Base-by-base conservation (phyloP, 805 yeast genomes). In the Wickerhamomyces mucosus region DNA sequence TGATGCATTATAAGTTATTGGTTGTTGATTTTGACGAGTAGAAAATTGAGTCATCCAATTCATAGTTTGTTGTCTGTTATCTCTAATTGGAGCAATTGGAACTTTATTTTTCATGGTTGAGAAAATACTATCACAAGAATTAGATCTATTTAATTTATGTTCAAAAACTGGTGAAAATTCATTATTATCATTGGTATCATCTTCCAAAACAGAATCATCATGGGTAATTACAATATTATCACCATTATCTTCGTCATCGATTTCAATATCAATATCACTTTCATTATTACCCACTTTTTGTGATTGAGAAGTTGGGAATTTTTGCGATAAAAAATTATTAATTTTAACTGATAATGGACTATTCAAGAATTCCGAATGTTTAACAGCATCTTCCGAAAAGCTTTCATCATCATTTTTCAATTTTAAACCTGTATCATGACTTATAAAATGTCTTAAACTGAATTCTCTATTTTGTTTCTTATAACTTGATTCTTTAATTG, bases 111-210 rank as follows among this genome's bases (percentile, higher is more conserved):
- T 41, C 37, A 45, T 41, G 4, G 38, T 37, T 7, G 52, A 45
- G 32, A 50, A 50, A 10, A 50, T 44, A 24, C 48, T 42, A 31
- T 50, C 53, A 35, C 50, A 48, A 2, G 55, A 50, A 28, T 45
- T 50, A 10, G 55, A 46, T 39, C 55, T 41, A 35, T 46, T 46
- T 28, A 50, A 38, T 18, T 32, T 42, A 28, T 47, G 53, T 19
- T 42, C 46, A 27, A 44, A 48, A 2, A 42, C 36, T 12, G 48
- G 47, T 1, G 25, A 12, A 19, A 31, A 34, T 15, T 36, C 34
- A 4, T 34, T 24, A 7, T 15, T 19, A 18, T 14, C 24, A 9
- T 16, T 6, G 24, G 15, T 10, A 8, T 27, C 25, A 13, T 17
- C 21, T n/a, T 21, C n/a, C n/a, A n/a, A n/a, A n/a, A n/a, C n/a